phyloP scores from a whole-genome alignment of 2,329 filamentous ascomycete genomes.

The Fonsecaea pedrosoi region DNA sequence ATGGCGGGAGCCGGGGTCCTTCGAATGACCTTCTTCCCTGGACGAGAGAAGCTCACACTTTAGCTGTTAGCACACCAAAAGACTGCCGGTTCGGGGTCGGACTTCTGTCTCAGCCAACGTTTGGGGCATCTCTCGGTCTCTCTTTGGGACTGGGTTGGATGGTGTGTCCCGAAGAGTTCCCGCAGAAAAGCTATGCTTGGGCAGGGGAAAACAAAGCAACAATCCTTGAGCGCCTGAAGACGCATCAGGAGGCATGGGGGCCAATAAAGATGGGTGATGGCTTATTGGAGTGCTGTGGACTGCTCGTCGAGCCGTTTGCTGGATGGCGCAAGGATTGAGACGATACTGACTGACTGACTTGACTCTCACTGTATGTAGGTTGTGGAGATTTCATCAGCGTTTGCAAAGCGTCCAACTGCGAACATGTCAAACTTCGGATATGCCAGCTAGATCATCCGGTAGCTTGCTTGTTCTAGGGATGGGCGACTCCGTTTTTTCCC shows the following conservation, averaged over 20 bases:
- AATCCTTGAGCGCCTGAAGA: background rate
- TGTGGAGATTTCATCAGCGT: background rate
- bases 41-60: background rate
- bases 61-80: background rate
- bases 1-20: background rate
- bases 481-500: background rate
- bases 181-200: background rate
- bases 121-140: background rate
- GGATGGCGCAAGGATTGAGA: background rate
- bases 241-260: background rate
- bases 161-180: background rate
- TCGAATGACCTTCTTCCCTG: background rate
- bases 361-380: background rate
- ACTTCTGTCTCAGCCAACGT: background rate
- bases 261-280: background rate
- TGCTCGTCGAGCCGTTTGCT: background rate
- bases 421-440: conserved; percentile 1
- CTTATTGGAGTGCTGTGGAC: background rate
- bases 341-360: background rate
- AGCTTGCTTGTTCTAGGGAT: background rate
- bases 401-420: background rate
- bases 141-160: background rate
- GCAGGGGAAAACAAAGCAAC: background rate
- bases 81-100: background rate
- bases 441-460: background rate